Base-by-base conservation (phyloP, 352 stramenopile genomes). In the Globisporangium carolinianum region DNA sequence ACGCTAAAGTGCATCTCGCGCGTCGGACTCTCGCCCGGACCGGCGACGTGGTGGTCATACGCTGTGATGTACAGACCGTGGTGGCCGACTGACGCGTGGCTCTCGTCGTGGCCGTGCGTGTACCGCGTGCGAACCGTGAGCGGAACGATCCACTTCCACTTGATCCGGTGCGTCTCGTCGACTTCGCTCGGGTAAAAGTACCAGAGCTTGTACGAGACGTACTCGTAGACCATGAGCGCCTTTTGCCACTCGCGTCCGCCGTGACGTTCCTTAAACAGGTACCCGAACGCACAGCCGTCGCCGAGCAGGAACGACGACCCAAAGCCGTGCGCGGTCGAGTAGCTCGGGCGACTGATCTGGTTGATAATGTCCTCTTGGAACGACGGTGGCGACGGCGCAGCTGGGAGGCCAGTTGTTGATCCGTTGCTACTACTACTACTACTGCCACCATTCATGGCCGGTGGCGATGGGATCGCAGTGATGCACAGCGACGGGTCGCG, bases 281-380 rank as follows among this genome's bases (percentile, higher is more conserved):
- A 93, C 32, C 85, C 85, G 55, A 92, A 95, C 15, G 82, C 76
- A 58, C 85, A 95, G 41, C 85, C 85, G 15, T 95, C 81, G 49
- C 85, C 85, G 35, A 86, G 58, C 15, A 95, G 66, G 58, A 93
- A 95, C 15, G 85, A 92, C n/a, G 83, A 93, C 10, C 85, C 85
- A 65, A 92, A 91, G 11, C 84, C 85, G 42, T 95, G 80, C 0
- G 80, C 76, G 24, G 77, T 83, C 54, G 80, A 91, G 65, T 92
- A 95, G 24, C 76, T 89, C 42, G 85, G 85, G n/a, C 81, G 79
- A 50, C 78, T 90, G 47, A 95, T 89, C 53, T 93, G 85, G 56
- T 89, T 87, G 57, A 95, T 88, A 54, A 95, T 95, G 52, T 90
- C 76, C 55, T 93, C 84, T 51, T 95, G 85, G 62, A 95, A 93